A percentile compares a stretch with the other conserved stretches of the same genome.
phyloP scores from a whole-genome alignment of 1,139 yeast genomes.

The Entelexis paramagnoliae region DNA sequence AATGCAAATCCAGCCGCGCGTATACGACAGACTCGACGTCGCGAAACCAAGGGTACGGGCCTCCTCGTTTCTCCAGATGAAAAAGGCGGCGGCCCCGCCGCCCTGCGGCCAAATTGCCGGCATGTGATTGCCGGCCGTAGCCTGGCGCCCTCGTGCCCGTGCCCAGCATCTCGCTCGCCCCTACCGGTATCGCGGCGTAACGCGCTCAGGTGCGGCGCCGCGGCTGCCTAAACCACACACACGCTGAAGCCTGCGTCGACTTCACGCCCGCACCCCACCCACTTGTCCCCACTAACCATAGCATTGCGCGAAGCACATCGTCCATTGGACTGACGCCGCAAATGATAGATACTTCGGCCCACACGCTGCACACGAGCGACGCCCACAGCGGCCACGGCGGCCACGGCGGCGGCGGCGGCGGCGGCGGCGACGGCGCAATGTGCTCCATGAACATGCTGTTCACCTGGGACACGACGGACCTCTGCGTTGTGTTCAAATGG shows the following conservation, averaged over 20 bases:
- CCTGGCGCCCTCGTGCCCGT: neutral
- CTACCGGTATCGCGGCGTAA: no score
- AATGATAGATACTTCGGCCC: neutral
- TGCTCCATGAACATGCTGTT: slow-evolving; percentile 75
- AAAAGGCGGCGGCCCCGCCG: neutral
- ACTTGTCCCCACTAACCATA: no score
- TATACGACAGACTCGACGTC: slow-evolving; percentile 3
- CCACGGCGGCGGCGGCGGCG: slow-evolving; percentile 30
- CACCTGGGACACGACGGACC: slow-evolving; percentile 66
- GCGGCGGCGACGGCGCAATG: slow-evolving; percentile 29
- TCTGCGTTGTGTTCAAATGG: slow-evolving; percentile 65
- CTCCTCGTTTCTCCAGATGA: neutral
- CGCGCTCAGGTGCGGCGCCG: neutral
- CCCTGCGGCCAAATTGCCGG: neutral
- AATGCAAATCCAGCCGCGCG: neutral
- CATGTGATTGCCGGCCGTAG: slow-evolving; percentile 1
- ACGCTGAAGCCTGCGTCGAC: no score
- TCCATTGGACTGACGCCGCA: neutral
- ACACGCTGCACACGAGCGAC: neutral
- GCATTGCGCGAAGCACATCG: no score
- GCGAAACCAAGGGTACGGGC: slow-evolving; percentile 3
- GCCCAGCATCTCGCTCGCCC: no score
- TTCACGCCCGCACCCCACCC: no score
- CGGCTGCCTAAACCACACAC: neutral
- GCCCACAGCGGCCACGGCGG: neutral